Evolutionary conservation across 768 basidiomycete genomes (phyloP).

Genomic region (Hydnomerulius pinastri): DNA sequence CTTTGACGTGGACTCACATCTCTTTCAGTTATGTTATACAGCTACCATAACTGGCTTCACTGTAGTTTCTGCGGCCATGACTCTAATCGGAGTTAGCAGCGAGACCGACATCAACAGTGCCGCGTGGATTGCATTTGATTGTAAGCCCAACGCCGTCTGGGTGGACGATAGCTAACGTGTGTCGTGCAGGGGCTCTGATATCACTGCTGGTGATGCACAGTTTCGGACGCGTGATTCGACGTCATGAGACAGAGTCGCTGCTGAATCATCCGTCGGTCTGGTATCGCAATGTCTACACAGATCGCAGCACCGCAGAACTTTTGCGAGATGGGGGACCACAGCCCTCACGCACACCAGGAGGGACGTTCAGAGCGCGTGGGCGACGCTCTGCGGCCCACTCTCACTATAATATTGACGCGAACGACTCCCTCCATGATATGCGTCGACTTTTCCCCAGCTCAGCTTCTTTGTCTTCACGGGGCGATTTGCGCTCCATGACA

Average conservation of each 20-base stretch:
- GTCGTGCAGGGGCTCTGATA: conserved; percentile 50
- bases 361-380: conserved; percentile 1
- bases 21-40: conserved; percentile 51
- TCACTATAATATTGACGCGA: neutral
- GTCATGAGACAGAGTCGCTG: conserved; percentile 61
- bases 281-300: conserved; percentile 36
- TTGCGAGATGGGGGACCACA: conserved; percentile 5
- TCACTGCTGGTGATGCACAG: conserved; percentile 60
- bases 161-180: conserved; percentile 10
- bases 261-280: conserved; percentile 50
- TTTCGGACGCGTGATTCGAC: conserved; percentile 56
- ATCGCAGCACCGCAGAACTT: conserved; percentile 12
- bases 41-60: conserved; percentile 52
- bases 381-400: neutral
- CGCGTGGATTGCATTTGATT: conserved; percentile 57
- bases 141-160: conserved; percentile 35
- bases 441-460: conserved; percentile 13
- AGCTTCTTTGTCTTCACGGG: conserved; percentile 3
- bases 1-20: neutral
- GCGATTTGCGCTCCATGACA: conserved; percentile 10
- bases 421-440: conserved; percentile 2
- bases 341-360: neutral
- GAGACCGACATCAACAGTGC: conserved; percentile 46
- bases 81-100: conserved; percentile 51
- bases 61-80: conserved; percentile 49